These are phyloP conservation scores for Penicillium desertorum DNA, from an alignment of 495 filamentous ascomycete genomes.

Conservation along the genomic window DNA sequence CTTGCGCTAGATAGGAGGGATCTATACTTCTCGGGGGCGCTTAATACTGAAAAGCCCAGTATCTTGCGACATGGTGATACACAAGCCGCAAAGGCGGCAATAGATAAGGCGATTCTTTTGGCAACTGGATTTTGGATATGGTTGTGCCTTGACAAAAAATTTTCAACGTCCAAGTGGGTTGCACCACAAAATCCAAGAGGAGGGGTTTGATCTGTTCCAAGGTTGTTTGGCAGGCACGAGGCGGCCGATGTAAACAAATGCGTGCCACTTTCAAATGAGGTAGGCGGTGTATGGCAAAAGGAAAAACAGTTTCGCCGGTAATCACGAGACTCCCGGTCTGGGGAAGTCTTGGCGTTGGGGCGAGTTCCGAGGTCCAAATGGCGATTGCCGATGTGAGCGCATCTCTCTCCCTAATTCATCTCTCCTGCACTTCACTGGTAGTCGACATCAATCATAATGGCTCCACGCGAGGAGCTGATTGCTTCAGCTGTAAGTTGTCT, in stretches of 20 bases:
- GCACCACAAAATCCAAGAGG: conserved; percentile 15
- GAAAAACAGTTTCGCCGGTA: conserved; percentile 24
- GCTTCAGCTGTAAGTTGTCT: conserved; percentile 66
- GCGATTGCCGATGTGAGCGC: conserved; percentile 28
- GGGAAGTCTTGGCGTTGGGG: conserved; percentile 37
- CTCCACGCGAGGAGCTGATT: conserved; percentile 78
- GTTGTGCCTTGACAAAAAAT: conserved; percentile 1
- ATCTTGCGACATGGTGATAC: conserved; percentile 68
- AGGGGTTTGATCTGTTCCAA: conserved; percentile 24
- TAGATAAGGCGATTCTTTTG: neutral
- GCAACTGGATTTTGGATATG: conserved; percentile 1
- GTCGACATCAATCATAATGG: conserved; percentile 52
- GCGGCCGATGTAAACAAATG: conserved; percentile 33
- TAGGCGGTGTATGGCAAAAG: conserved; percentile 33
- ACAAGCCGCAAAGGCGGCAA: conserved; percentile 38
- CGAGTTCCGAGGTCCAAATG: conserved; percentile 45
- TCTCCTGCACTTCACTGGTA: conserved; percentile 15
- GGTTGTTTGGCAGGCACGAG: conserved; percentile 21
- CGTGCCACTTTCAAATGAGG: conserved; percentile 25
- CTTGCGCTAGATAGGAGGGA: conserved; percentile 11
- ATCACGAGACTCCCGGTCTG: conserved; percentile 44
- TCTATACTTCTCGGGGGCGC: conserved; percentile 65
- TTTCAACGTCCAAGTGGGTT: conserved; percentile 9
- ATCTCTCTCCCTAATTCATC: conserved; percentile 20
- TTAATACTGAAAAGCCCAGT: conserved; percentile 71